Evolutionary conservation across 2,329 filamentous ascomycete genomes (phyloP).

Genomic region (Penicillium sp.): DNA sequence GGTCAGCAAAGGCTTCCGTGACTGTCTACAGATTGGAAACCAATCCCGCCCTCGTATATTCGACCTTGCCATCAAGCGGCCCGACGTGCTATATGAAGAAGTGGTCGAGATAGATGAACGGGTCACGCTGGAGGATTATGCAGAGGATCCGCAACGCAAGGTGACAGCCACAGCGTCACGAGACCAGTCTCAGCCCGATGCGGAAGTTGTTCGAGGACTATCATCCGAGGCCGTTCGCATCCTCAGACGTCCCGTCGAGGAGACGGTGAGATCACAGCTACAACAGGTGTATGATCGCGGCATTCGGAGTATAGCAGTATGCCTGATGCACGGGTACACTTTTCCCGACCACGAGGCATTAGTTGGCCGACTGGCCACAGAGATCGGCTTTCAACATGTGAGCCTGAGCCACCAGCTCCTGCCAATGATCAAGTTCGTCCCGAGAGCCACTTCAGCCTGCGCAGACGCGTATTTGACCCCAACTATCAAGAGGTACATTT

Average conservation of each 20-base stretch:
- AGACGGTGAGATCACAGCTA: constrained; percentile 59
- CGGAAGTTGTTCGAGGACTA: constrained; percentile 67
- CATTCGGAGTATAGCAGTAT: constrained; percentile 82
- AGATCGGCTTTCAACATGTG: constrained; percentile 82
- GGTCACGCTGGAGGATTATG: constrained; percentile 88
- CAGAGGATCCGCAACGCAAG: constrained; percentile 74
- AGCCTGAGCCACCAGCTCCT: constrained; percentile 78
- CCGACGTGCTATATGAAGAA: constrained; percentile 79
- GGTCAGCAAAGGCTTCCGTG: constrained; percentile 83
- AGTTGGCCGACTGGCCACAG: constrained; percentile 72
- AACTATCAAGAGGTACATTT: constrained; percentile 74
- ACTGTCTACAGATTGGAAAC: constrained; percentile 87
- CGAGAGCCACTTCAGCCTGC: constrained; percentile 73
- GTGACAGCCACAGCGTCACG: constrained; percentile 49
- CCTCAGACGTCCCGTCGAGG: constrained; percentile 59
- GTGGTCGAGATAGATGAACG: constrained; percentile 91
- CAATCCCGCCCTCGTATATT: constrained; percentile 90
- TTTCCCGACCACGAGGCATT: constrained; percentile 83
- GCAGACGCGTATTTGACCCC: constrained; percentile 81
- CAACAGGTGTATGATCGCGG: constrained; percentile 69
- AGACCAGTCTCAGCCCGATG: constrained; percentile 46
- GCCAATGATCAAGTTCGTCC: constrained; percentile 85
- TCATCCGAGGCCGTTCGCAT: constrained; percentile 76
- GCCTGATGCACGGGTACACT: constrained; percentile 89
- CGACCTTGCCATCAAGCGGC: constrained; percentile 82